phyloP scores from a whole-genome alignment of 108 stramenopile species.

The Aureococcus anophagefferens region DNA sequence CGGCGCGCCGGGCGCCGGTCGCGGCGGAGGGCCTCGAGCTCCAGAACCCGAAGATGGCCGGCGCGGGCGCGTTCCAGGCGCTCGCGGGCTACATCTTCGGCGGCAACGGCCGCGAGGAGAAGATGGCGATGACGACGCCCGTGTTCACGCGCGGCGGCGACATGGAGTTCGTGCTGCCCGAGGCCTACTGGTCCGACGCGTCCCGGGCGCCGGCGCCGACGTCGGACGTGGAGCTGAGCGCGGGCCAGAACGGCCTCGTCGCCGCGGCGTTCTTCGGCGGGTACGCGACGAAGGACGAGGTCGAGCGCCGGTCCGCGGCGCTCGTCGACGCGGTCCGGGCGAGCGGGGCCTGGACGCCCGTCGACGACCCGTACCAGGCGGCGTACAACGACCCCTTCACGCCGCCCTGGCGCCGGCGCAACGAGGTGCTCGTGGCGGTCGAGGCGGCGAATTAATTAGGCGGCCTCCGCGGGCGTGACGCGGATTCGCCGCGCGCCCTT shows the following conservation, averaged over 20 bases:
- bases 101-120: conserved; percentile 58
- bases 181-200: conserved; percentile 50
- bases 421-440: conserved; percentile 55
- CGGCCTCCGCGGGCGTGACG: too few relatives aligned
- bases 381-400: conserved; percentile 96
- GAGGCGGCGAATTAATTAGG: neutral
- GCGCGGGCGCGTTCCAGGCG: conserved; percentile 68
- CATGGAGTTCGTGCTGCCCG: conserved; percentile 65
- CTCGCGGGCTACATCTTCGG: conserved; percentile 89
- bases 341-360: conserved; percentile 24
- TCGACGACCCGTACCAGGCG: conserved; percentile 39
- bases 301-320: conserved; percentile 40
- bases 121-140: conserved; percentile 92
- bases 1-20: conserved; percentile 11
- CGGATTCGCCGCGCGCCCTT: too few relatives aligned
- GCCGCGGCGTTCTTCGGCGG: conserved; percentile 80
- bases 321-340: conserved; percentile 37
- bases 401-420: conserved; percentile 77
- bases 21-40: conserved; percentile 55
- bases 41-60: conserved; percentile 46
- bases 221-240: conserved; percentile 54
- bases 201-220: conserved; percentile 63
- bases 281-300: conserved; percentile 63
- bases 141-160: conserved; percentile 42
- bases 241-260: conserved; percentile 36